Conservation (phyloP, 768 basidiomycete genomes). For the Suillus bovinus region DNA sequence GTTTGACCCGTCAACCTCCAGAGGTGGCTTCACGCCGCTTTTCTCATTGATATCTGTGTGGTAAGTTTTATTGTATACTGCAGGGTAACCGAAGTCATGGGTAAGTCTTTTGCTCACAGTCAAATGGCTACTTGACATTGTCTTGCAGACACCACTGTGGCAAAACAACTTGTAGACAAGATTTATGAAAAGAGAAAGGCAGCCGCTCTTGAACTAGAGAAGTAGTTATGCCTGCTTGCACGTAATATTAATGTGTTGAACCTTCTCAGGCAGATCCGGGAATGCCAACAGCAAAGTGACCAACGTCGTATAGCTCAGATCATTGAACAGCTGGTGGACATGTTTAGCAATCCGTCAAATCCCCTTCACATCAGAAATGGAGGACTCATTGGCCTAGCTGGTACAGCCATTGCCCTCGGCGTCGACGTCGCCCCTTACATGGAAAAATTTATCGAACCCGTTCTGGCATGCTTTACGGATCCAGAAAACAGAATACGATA, state of each 20-base stretch:
- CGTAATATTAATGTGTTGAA: background rate
- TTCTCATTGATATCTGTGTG: background rate
- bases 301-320: constrained; percentile 80
- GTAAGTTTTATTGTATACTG: background rate
- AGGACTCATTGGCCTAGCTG: constrained; percentile 93
- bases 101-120: constrained; percentile 1
- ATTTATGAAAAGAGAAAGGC: constrained; percentile 97
- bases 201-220: constrained; percentile 94
- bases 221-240: constrained; percentile 45
- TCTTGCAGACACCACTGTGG: constrained; percentile 62
- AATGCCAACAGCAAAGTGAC: constrained; percentile 82
- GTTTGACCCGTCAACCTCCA: background rate
- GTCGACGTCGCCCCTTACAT: constrained; percentile 93
- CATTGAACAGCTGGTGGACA: constrained; percentile 91
- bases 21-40: constrained; percentile 1
- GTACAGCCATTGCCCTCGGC: constrained; percentile 94
- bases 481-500: constrained; percentile 94
- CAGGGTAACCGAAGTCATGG: background rate
- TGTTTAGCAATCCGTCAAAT: constrained; percentile 84
- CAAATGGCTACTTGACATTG: background rate
- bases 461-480: constrained; percentile 91
- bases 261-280: constrained; percentile 70
- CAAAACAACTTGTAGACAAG: constrained; percentile 86
- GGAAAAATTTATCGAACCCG: constrained; percentile 86
- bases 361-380: constrained; percentile 91